A percentile compares a stretch with the other conserved stretches of the same genome.
phyloP scores from a whole-genome alignment of 2,329 filamentous ascomycete genomes.

The Capronia americana region DNA sequence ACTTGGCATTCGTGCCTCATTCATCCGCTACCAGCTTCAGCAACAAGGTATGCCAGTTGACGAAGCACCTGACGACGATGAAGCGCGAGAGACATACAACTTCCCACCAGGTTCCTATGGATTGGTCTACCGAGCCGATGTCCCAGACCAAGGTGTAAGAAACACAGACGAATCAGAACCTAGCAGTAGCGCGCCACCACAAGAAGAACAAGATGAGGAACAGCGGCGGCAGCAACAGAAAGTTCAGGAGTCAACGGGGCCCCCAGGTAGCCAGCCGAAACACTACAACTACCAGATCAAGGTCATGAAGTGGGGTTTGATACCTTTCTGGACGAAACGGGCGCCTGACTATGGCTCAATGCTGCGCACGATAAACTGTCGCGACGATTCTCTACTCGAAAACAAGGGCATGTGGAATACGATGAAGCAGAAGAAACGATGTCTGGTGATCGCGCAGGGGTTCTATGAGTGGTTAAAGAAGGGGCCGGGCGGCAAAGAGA shows the following conservation, averaged over 20 bases:
- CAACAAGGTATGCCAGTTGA: constrained; percentile 75
- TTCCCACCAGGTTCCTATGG: constrained; percentile 89
- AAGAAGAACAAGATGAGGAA: constrained; percentile 27
- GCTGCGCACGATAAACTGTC: constrained; percentile 93
- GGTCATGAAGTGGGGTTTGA: constrained; percentile 92
- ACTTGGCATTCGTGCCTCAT: constrained; percentile 71
- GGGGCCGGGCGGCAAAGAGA: constrained; percentile 72
- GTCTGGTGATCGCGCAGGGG: constrained; percentile 84
- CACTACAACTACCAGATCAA: constrained; percentile 78
- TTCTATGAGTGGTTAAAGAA: constrained; percentile 97
- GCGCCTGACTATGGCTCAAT: constrained; percentile 77
- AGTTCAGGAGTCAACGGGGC: constrained; percentile 24
- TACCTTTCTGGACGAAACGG: constrained; percentile 92
- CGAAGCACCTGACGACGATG: constrained; percentile 74
- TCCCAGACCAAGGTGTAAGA: constrained; percentile 65
- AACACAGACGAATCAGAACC: constrained; percentile 38
- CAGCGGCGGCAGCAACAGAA: constrained; percentile 11
- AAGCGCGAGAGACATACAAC: constrained; percentile 80
- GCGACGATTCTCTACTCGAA: constrained; percentile 80
- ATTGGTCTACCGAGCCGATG: constrained; percentile 81
- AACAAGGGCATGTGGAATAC: constrained; percentile 85
- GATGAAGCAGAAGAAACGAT: constrained; percentile 89
- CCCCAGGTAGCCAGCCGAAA: constrained; percentile 31
- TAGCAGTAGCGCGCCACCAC: constrained; percentile 20
- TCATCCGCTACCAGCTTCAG: constrained; percentile 75